Base-by-base conservation (phyloP, 2,329 filamentous ascomycete genomes). In the Penicillium sp. region DNA sequence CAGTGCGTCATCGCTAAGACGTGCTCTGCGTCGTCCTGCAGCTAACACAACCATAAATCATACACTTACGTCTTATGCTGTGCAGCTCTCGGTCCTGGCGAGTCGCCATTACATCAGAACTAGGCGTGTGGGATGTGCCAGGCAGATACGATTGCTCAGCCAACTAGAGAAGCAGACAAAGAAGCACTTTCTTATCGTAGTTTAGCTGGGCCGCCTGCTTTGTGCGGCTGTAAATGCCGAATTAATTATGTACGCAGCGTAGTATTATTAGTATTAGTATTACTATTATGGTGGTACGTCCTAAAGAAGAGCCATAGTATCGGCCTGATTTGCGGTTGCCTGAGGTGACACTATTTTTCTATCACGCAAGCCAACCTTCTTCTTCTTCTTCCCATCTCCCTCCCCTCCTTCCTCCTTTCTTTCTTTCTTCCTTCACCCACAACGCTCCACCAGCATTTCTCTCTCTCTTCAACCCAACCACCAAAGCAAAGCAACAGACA, bases 241-340 rank as follows among this genome's bases (percentile, higher is more conserved):
- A 28, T 28, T 28, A 28, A 28, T 28, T 28, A 28, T n/a, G n/a
- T n/a, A n/a, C n/a, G n/a, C n/a, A n/a, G n/a, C n/a, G n/a, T n/a
- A n/a, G n/a, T n/a, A n/a, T n/a, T n/a, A n/a, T n/a, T n/a, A n/a
- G n/a, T n/a, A n/a, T n/a, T n/a, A 28, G 4, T 11, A 21, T 14
- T 42, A 47, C 26, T 30, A 38, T 26, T 14, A 33, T 38, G 20
- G 47, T n/a, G n/a, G n/a, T n/a, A n/a, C n/a, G n/a, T n/a, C n/a
- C n/a, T n/a, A n/a, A n/a, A n/a, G n/a, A n/a, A n/a, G n/a, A n/a
- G n/a, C n/a, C n/a, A n/a, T n/a, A n/a, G n/a, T n/a, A n/a, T n/a
- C n/a, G n/a, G n/a, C n/a, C n/a, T 53, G 51, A 26, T 53, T 53
- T 53, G 51, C 42, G 51, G 52, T 40, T 55, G 52, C 52, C 52